These are phyloP conservation scores for Solanum lignicaule DNA, from an alignment of 257 asterid species.

Conservation along the genomic window DNA sequence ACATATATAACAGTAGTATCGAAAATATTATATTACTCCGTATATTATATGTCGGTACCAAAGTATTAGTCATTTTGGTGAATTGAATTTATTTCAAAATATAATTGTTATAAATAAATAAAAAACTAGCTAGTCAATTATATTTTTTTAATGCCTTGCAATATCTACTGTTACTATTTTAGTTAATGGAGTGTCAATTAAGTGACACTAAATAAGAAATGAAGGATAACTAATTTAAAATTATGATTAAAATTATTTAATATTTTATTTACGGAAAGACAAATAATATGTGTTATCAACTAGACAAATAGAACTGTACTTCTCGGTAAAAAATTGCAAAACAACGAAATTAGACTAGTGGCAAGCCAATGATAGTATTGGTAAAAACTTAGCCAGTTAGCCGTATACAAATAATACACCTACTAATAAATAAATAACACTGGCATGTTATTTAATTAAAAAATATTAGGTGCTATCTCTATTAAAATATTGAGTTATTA, in stretches of 20 bases:
- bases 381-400: no score
- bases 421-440: no score
- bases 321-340: no score
- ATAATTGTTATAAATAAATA: neutral
- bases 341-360: no score
- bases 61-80: neutral
- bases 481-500: neutral
- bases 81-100: neutral
- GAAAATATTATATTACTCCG: neutral
- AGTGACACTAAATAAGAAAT: neutral
- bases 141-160: neutral
- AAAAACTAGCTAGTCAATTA: neutral
- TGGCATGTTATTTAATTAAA: no score
- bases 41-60: neutral
- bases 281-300: neutral
- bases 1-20: neutral
- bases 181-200: neutral
- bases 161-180: neutral
- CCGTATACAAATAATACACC: neutral
- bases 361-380: no score
- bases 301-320: neutral
- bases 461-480: neutral
- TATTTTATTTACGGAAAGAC: neutral
- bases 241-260: neutral
- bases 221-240: neutral